These are phyloP conservation scores for Kewa caespitosa DNA, from an alignment of 179 eudicot species.

Conservation along the genomic window DNA sequence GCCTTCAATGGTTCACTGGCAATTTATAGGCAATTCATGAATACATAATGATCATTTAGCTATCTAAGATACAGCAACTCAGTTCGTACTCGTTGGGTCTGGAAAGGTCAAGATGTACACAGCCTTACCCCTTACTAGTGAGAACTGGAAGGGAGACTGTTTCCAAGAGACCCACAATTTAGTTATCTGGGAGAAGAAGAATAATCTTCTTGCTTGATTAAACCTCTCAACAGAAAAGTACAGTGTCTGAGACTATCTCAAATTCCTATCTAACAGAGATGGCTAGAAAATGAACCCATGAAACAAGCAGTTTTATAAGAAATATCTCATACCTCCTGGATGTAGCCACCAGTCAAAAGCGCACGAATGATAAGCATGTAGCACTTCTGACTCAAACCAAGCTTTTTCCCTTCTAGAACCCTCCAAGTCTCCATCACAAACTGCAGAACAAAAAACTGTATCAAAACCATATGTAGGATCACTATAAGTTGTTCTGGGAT, in stretches of 20 bases:
- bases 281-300: background rate
- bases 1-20: background rate
- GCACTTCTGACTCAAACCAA: conserved; percentile 47
- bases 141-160: too few species aligned
- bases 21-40: conserved; percentile 1
- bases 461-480: conserved; percentile 5
- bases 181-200: background rate
- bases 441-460: conserved; percentile 40
- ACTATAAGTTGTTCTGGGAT: background rate
- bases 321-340: conserved; percentile 67
- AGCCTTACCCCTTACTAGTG: background rate
- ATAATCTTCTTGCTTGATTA: background rate
- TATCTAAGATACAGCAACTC: too few species aligned
- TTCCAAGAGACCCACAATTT: too few species aligned
- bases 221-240: conserved; percentile 1
- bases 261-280: background rate
- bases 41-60: background rate
- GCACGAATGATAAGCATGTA: conserved; percentile 55
- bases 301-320: background rate
- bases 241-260: background rate
- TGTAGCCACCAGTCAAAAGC: conserved; percentile 77
- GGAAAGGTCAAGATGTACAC: background rate
- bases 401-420: conserved; percentile 53
- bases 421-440: conserved; percentile 87
- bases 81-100: too few species aligned